Evolutionary conservation across 2,329 filamentous ascomycete species (phyloP).

Genomic region (Apiospora hydei): DNA sequence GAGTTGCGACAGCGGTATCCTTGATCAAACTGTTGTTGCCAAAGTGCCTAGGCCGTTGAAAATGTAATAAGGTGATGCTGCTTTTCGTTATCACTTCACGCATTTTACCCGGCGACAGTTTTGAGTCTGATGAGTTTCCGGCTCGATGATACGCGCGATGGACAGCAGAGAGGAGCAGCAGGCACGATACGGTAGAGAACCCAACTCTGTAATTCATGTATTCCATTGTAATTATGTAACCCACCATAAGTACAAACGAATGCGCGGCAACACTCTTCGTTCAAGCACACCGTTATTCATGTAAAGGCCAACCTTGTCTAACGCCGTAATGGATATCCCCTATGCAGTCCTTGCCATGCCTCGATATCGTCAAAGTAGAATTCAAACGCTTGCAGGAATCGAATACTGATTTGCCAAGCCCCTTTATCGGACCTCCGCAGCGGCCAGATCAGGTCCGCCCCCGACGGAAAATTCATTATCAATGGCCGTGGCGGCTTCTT

Average conservation of each 20-base stretch:
- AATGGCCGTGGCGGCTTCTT: constrained; percentile 60
- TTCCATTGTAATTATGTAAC: not conserved
- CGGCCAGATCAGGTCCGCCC: constrained; percentile 64
- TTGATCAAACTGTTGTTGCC: not conserved
- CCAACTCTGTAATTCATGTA: not conserved
- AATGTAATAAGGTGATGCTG: not conserved
- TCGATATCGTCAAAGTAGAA: constrained; percentile 7
- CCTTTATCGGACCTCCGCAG: constrained; percentile 46
- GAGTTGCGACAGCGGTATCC: not conserved
- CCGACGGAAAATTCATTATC: constrained; percentile 70
- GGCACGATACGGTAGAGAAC: not conserved
- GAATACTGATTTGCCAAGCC: constrained; percentile 5
- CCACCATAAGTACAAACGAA: constrained; percentile 9
- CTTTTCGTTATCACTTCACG: not conserved
- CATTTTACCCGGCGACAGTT: not conserved
- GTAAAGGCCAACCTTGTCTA: constrained; percentile 17
- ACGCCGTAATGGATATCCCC: constrained; percentile 21
- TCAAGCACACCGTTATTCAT: not conserved
- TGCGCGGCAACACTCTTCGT: not conserved
- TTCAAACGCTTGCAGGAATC: constrained; percentile 20
- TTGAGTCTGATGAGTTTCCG: too few relatives aligned
- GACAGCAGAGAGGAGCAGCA: not conserved
- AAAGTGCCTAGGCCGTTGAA: not conserved
- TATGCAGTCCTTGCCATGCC: constrained; percentile 22
- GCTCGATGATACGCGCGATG: not conserved